These are phyloP conservation scores for Chrysochromulina parva DNA, from an alignment of 78 protist species.

Conservation along the genomic window DNA sequence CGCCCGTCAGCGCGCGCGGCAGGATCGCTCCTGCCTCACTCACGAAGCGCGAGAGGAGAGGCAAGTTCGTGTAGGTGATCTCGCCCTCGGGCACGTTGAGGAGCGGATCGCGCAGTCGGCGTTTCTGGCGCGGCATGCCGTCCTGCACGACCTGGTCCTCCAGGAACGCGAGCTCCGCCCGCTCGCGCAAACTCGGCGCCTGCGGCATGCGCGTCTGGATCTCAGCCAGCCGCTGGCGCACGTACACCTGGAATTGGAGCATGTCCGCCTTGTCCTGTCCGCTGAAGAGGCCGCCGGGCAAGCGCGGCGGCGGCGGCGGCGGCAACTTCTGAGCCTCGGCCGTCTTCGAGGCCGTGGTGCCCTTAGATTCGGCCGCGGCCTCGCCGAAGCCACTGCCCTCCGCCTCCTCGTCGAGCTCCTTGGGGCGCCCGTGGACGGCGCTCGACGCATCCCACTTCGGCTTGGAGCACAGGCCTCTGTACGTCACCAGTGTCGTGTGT, in stretches of 20 bases:
- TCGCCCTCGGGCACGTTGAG: neutral
- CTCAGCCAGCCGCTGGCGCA: neutral
- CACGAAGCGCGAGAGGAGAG: neutral
- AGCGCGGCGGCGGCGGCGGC: too few relatives aligned
- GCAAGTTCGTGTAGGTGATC: neutral
- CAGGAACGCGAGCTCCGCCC: neutral
- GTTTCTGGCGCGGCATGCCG: neutral
- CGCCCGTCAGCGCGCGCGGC: neutral
- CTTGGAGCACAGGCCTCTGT: too few relatives aligned
- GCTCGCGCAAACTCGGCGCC: neutral
- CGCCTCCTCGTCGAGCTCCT: too few relatives aligned
- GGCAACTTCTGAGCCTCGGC: too few relatives aligned
- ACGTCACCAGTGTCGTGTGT: too few relatives aligned
- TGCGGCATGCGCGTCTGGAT: neutral
- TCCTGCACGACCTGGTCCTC: conserved; percentile 18
- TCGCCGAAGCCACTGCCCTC: too few relatives aligned
- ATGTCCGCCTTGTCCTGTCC: too few relatives aligned
- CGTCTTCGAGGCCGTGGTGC: too few relatives aligned
- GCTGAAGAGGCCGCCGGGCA: too few relatives aligned
- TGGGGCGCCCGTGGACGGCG: too few relatives aligned
- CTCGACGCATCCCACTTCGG: too few relatives aligned
- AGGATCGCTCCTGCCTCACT: neutral
- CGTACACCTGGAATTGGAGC: neutral
- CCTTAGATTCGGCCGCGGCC: too few relatives aligned
- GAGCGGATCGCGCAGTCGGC: conserved; percentile 5